Conservation (phyloP, 176 grass and related monocot genomes). For the Dendrocalamus sinicus region DNA sequence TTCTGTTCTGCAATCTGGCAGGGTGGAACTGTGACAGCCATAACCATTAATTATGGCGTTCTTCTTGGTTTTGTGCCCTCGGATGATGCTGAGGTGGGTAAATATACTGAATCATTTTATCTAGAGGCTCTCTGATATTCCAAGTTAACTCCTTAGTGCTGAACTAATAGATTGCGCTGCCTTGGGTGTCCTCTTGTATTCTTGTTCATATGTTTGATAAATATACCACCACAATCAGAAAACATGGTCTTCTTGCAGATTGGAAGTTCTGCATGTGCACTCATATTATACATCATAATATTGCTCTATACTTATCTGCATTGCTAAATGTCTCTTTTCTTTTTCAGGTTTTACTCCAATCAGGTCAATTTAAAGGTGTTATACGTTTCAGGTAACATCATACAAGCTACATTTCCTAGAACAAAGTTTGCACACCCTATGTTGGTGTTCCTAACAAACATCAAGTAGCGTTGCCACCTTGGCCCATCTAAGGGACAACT, state of each 20-base stretch:
- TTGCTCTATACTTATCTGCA: background rate
- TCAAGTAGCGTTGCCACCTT: slow-evolving; percentile 13
- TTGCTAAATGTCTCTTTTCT: slow-evolving; percentile 18
- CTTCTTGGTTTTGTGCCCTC: slow-evolving; percentile 87
- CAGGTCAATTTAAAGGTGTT: slow-evolving; percentile 82
- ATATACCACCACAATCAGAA: slow-evolving; percentile 6
- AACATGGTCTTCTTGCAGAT: background rate
- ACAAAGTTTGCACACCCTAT: slow-evolving; percentile 4
- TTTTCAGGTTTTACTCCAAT: slow-evolving; percentile 74
- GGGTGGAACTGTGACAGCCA: slow-evolving; percentile 87
- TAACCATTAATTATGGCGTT: slow-evolving; percentile 90
- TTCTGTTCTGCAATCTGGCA: slow-evolving; percentile 43
- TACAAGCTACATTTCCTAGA: slow-evolving; percentile 10
- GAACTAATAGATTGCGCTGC: background rate
- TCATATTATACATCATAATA: background rate
- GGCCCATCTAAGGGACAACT: background rate
- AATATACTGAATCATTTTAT: slow-evolving; percentile 21
- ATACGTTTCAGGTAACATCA: slow-evolving; percentile 68
- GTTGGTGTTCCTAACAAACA: background rate
- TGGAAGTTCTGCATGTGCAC: background rate
- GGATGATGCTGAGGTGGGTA: slow-evolving; percentile 67
- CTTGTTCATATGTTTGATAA: slow-evolving; percentile 23
- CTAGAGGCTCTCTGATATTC: slow-evolving; percentile 26
- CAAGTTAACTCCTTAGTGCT: background rate
- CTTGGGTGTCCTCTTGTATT: background rate